Evolutionary conservation across 768 basidiomycete species (phyloP), one percentile per base, ranked within the genome.

Genomic region (Trametopsis cervina): DNA sequence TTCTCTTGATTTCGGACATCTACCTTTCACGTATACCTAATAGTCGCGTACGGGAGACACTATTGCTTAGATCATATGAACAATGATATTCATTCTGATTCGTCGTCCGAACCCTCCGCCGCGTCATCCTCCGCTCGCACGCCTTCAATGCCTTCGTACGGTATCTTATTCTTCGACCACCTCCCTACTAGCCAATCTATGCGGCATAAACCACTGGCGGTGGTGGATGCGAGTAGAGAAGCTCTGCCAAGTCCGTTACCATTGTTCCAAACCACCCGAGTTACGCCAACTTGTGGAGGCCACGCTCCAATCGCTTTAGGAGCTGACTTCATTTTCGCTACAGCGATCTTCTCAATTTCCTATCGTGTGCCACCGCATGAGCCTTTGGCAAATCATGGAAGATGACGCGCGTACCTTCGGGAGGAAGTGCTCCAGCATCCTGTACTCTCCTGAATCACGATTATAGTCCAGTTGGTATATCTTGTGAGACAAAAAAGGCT

Each of bases 391-490:
- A 44, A 27, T 40, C 13, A n/a, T 22, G 9, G n/a, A 40, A 42
- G 48, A 17, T 12, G 23, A n/a, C 3, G 24, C 10, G 3, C 36
- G 4, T 12, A 82, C 92, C 66, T 82, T 78, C 1, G 93, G 89
- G 5, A 85, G 63, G 56, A 95, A 82, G 20, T 79, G 77, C 49
- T 98, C 95, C n/a, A 93, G 66, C 83, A 97, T 90, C 20, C 94
- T 74, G 60, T 78, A 92, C 50, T 89, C 80, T 18, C 79, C 78
- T 0, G 77, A 78, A 5, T 73, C 77, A 35, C 85, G 80, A 56
- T 81, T 91, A 57, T 89, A 91, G 64, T 98, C 95, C 44, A 98
- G 73, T 59, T 89, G 87, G 57, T 80, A 96, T 15, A 95, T 73
- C 63, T 80, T 83, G 62, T 89, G 83, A 13, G 81, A 72, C 53